Evolutionary conservation across 495 filamentous ascomycete genomes (phyloP), one percentile per base, ranked within the genome.

Genomic region (Penicillium canescens): DNA sequence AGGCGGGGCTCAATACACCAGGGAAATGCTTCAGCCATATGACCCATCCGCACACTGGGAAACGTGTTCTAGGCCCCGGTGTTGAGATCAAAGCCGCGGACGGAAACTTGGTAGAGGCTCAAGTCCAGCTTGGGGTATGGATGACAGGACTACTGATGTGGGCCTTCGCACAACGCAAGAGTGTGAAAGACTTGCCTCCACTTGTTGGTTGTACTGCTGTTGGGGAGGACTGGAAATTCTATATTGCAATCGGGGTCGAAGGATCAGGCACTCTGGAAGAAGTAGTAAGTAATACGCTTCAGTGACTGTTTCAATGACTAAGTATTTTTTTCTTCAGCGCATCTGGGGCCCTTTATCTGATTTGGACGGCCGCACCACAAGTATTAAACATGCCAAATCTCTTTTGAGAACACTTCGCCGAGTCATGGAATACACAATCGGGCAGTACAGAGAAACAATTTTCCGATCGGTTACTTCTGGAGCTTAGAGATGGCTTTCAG

Each of bases 121-220:
- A 46, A 31, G 20, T 46, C 9, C 41, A 46, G 31, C 43, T 46
- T 13, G 43, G 12, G 26, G 43, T 46, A 24, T 46, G 43, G 43
- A 46, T 46, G 43, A 26, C 43, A 13, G 43, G 43, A 24, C 16
- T 46, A 31, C 18, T 33, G 12, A 24, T 26, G 12, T 46, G 43
- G 43, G 26, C 18, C 11, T 46, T 28, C 16, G 20, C 43, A 20
- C 18, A 33, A 24, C 43, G 43, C 11, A 26, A 8, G 13, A 9
- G 21, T 26, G 21, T 26, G 20, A 13, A 13, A 12, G 21, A 24
- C 26, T 24, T 33, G 12, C 43, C 43, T n/a, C 43, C 26, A 31
- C 18, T 46, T 8, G 26, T 46, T 24, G 43, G 43, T 31, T 46
- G 43, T 18, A 46, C 43, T 24, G 26, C 26, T 18, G 43, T 46